phyloP scores from a whole-genome alignment of 1,284 basidiomycete species.

The Ceratobasidium sp. region DNA sequence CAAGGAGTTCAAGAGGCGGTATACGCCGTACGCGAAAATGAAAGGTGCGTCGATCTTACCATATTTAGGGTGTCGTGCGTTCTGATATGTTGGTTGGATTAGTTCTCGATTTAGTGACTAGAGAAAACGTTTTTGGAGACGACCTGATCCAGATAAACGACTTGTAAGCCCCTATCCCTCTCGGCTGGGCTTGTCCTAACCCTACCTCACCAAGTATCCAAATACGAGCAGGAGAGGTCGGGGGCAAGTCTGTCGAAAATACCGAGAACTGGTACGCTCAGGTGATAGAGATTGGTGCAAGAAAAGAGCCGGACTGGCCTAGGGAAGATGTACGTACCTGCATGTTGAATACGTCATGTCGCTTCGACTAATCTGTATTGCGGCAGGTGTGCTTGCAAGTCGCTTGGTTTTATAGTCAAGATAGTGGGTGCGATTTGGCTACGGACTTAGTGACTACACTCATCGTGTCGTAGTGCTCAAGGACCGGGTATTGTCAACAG shows the following conservation, averaged over 20 bases:
- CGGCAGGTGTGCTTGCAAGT: conserved; percentile 28
- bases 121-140: conserved; percentile 3
- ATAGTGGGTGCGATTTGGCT: conserved; percentile 2
- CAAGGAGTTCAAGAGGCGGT: conserved; percentile 7
- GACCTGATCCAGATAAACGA: conserved; percentile 6
- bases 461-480: not conserved
- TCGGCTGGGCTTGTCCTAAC: not conserved
- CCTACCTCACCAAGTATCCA: conserved; percentile 3
- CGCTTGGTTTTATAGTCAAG: conserved; percentile 31
- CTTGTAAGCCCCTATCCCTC: conserved; percentile 4
- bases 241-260: conserved; percentile 17
- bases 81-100: conserved; percentile 9
- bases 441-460: not conserved
- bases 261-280: conserved; percentile 24
- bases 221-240: conserved; percentile 25
- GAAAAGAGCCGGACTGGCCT: conserved; percentile 8
- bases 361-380: not conserved
- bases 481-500: not conserved
- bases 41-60: conserved; percentile 17
- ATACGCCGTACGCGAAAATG: conserved; percentile 26
- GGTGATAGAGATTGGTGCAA: conserved; percentile 27
- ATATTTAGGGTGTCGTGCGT: not conserved
- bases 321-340: conserved; percentile 11
- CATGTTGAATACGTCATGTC: not conserved
- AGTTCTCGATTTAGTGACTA: conserved; percentile 16